Evolutionary conservation across 1,284 basidiomycete genomes (phyloP).

Genomic region (Rhizoctonia solani): DNA sequence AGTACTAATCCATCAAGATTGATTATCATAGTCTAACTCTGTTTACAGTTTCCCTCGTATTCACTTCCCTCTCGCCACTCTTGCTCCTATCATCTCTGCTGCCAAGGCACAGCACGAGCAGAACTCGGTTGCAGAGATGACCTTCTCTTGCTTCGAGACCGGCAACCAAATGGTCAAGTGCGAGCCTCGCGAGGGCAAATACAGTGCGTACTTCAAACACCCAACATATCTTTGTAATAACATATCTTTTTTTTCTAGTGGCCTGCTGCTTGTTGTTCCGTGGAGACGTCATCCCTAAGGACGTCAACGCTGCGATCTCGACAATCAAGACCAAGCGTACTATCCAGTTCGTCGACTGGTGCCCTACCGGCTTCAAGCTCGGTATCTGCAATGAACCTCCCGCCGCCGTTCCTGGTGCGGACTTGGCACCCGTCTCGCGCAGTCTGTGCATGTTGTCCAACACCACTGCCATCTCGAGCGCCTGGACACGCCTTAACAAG

Average conservation of each 20-base stretch:
- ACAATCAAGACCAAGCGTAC: slow-evolving; percentile 97
- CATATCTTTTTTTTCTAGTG: slow-evolving; percentile 54
- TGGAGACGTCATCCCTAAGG: slow-evolving; percentile 97
- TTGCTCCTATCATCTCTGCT: slow-evolving; percentile 89
- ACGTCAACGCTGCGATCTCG: slow-evolving; percentile 90
- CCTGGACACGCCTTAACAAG: slow-evolving; percentile 89
- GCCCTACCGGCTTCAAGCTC: slow-evolving; percentile 58
- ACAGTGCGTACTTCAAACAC: slow-evolving; percentile 63
- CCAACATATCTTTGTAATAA: not conserved
- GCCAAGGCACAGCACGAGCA: slow-evolving; percentile 91
- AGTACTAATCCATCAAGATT: slow-evolving; percentile 53
- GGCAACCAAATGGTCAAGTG: slow-evolving; percentile 99
- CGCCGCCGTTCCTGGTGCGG: slow-evolving; percentile 88
- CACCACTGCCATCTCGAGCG: slow-evolving; percentile 92
- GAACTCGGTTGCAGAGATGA: slow-evolving; percentile 98
- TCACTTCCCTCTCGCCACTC: slow-evolving; percentile 97
- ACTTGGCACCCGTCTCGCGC: slow-evolving; percentile 92
- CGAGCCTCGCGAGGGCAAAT: slow-evolving; percentile 95
- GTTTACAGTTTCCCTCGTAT: slow-evolving; percentile 85
- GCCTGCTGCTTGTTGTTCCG: slow-evolving; percentile 89
- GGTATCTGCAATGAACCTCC: slow-evolving; percentile 98
- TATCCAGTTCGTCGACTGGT: slow-evolving; percentile 99
- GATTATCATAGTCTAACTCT: slow-evolving; percentile 62
- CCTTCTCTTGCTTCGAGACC: slow-evolving; percentile 95
- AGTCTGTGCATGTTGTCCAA: slow-evolving; percentile 97